A percentile compares a stretch with the other conserved stretches of the same genome.
Evolutionary conservation across 805 yeast species (phyloP).

Genomic region (Pichia californica): DNA sequence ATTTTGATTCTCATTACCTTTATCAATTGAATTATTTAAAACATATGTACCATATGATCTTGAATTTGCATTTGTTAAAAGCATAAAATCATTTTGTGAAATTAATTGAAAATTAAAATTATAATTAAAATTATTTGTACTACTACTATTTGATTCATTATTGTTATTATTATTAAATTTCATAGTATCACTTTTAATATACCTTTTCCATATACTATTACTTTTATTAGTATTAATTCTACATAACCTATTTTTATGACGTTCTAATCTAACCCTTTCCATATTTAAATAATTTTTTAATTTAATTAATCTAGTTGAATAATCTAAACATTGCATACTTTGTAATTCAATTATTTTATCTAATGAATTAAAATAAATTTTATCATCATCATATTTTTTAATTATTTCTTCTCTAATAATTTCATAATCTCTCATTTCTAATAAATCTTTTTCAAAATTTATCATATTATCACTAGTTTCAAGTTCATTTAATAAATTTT

Average conservation of each 20-base stretch:
- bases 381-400: constrained; percentile 23
- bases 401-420: constrained; percentile 21
- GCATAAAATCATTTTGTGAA: constrained; percentile 26
- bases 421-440: constrained; percentile 30
- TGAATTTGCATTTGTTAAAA: constrained; percentile 25
- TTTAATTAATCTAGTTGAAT: constrained; percentile 26
- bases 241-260: constrained; percentile 17
- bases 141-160: neutral
- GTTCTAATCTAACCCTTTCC: constrained; percentile 21
- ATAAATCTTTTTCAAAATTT: constrained; percentile 24
- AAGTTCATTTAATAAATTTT: constrained; percentile 11
- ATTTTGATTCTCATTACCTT: constrained; percentile 16
- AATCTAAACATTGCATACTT: constrained; percentile 21
- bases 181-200: neutral
- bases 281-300: constrained; percentile 26
- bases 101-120: neutral
- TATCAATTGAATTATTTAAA: constrained; percentile 17
- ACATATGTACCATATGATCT: constrained; percentile 21
- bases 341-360: constrained; percentile 23
- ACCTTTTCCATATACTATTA: constrained; percentile 9
- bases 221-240: constrained; percentile 4
- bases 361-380: constrained; percentile 21
- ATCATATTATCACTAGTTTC: constrained; percentile 10
- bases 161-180: neutral
- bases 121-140: neutral